Evolutionary conservation across 495 filamentous ascomycete species (phyloP).

Genomic region (Aspergillus mulundensis): DNA sequence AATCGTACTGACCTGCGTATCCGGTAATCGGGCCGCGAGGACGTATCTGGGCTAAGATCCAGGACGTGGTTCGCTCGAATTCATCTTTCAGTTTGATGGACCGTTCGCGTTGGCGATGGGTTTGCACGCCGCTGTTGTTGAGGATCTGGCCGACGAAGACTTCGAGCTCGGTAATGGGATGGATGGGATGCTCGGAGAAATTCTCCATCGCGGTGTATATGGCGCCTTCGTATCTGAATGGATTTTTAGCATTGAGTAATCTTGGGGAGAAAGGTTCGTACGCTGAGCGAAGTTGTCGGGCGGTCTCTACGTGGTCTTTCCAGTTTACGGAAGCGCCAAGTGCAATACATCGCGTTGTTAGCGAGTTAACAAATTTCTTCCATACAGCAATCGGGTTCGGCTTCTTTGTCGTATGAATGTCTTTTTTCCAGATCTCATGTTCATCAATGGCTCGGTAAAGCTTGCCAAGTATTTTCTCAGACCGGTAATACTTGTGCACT

Average conservation of each 20-base stretch:
- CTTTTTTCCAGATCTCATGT: slow-evolving; percentile 55
- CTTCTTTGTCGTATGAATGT: slow-evolving; percentile 5
- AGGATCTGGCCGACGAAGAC: slow-evolving; percentile 72
- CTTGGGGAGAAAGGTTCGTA: slow-evolving; percentile 28
- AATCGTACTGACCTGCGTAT: slow-evolving; percentile 2
- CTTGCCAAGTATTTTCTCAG: slow-evolving; percentile 64
- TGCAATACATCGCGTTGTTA: slow-evolving; percentile 42
- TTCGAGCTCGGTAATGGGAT: slow-evolving; percentile 65
- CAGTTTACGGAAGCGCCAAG: slow-evolving; percentile 41
- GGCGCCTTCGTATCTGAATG: slow-evolving; percentile 59
- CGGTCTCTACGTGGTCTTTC: slow-evolving; percentile 34
- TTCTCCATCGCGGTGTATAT: slow-evolving; percentile 53
- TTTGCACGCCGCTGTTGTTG: slow-evolving; percentile 56
- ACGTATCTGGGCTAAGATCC: slow-evolving; percentile 41
- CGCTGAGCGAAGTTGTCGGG: slow-evolving; percentile 49
- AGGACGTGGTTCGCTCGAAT: slow-evolving; percentile 48
- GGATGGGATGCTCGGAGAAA: slow-evolving; percentile 53
- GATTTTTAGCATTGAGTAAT: neutral
- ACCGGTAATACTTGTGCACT: slow-evolving; percentile 56
- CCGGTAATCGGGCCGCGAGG: neutral
- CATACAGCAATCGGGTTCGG: slow-evolving; percentile 12
- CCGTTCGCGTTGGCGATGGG: slow-evolving; percentile 57
- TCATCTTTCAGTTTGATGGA: slow-evolving; percentile 55
- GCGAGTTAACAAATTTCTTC: slow-evolving; percentile 29
- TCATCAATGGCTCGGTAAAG: slow-evolving; percentile 77